Conservation (phyloP, 306 rosid species). For the Psophocarpus tetragonolobus region DNA sequence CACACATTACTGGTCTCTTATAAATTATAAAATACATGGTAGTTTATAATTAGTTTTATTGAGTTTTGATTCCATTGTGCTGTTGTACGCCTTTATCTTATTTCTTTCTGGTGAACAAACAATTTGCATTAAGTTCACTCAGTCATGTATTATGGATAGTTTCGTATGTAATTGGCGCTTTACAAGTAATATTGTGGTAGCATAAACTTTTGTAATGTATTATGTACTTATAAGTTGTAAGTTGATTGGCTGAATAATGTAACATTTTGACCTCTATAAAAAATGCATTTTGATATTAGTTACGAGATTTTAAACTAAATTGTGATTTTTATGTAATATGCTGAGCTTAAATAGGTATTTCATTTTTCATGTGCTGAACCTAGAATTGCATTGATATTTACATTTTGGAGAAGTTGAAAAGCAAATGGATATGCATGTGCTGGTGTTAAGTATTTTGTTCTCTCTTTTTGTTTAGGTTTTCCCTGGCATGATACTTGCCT, state of each 20-base stretch:
- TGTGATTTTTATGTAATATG: neutral
- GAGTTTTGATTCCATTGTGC: neutral
- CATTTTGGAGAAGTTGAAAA: neutral
- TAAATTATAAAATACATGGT: neutral
- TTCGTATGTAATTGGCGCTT: neutral
- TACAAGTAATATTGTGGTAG: neutral
- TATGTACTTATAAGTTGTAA: neutral
- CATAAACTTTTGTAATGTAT: neutral
- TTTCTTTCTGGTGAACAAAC: neutral
- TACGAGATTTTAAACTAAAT: neutral
- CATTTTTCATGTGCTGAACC: neutral
- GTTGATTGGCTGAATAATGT: neutral
- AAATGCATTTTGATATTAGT: slow-evolving; percentile 11
- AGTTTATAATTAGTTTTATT: no score
- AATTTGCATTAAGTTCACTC: neutral
- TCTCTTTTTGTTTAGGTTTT: neutral
- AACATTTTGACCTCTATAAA: neutral
- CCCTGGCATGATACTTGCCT: neutral
- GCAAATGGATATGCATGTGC: neutral
- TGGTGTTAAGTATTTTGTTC: neutral
- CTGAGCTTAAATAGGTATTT: neutral
- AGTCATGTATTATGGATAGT: neutral
- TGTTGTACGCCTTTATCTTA: neutral
- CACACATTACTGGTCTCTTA: neutral
- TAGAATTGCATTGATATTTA: neutral